These are phyloP conservation scores for Grifola frondosa DNA, from an alignment of 1,284 basidiomycete species.

Conservation along the genomic window DNA sequence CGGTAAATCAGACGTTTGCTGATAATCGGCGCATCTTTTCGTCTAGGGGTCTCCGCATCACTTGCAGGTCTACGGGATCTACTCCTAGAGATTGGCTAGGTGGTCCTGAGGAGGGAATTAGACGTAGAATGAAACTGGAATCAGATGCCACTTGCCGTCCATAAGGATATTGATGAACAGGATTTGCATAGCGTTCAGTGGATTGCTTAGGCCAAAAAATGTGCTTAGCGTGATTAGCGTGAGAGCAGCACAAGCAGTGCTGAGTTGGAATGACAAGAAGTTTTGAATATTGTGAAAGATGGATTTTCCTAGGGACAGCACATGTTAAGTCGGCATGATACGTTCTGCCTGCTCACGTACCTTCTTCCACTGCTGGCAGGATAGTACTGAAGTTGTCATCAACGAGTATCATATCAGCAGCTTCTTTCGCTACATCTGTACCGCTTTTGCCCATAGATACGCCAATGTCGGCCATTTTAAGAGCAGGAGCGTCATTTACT, in stretches of 20 bases:
- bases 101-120: conserved; percentile 55
- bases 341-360: too few species aligned
- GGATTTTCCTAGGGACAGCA: conserved; percentile 68
- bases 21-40: conserved; percentile 88
- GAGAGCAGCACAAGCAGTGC: conserved; percentile 92
- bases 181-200: conserved; percentile 98
- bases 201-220: conserved; percentile 84
- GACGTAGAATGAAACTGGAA: background rate
- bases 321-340: too few species aligned
- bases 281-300: conserved; percentile 99
- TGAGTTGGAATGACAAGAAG: conserved; percentile 95
- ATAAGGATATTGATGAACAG: conserved; percentile 98
- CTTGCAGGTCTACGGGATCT: conserved; percentile 89
- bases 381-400: conserved; percentile 98
- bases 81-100: conserved; percentile 96
- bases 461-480: conserved; percentile 98
- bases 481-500: conserved; percentile 96
- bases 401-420: conserved; percentile 94
- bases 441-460: conserved; percentile 97
- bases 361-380: conserved; percentile 93
- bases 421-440: conserved; percentile 98
- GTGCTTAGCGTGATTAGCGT: conserved; percentile 95
- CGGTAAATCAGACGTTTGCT: conserved; percentile 71
- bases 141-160: conserved; percentile 68
- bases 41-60: conserved; percentile 90